A percentile compares a stretch with the other conserved stretches of the same genome.
phyloP scores from a whole-genome alignment of 768 basidiomycete genomes.

The Sporobolomyces pararoseus region DNA sequence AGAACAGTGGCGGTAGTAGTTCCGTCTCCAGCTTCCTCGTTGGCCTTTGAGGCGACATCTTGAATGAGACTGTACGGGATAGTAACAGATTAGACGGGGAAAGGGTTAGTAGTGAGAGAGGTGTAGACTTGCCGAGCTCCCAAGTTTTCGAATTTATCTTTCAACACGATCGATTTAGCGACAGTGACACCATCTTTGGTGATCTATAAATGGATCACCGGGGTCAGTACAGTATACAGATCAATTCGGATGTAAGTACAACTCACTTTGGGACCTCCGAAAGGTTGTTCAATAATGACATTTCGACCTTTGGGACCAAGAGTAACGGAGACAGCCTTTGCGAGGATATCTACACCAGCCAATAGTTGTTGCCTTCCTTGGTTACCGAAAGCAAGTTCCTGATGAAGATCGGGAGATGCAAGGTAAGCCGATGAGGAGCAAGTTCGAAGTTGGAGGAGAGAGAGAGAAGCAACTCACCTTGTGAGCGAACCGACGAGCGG shows the following conservation, averaged over 20 bases:
- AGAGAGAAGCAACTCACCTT: conserved; percentile 12
- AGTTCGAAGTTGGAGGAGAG: background rate
- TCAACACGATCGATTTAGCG: conserved; percentile 85
- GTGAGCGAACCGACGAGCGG: conserved; percentile 39
- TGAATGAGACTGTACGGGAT: conserved; percentile 31
- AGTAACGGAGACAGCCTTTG: conserved; percentile 93
- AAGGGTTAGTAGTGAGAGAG: background rate
- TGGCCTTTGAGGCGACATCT: conserved; percentile 49
- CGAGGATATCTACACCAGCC: conserved; percentile 91
- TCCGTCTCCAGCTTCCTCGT: conserved; percentile 94
- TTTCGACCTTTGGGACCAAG: conserved; percentile 96
- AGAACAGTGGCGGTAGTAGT: conserved; percentile 97
- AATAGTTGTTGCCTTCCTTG: conserved; percentile 89
- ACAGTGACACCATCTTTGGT: conserved; percentile 99
- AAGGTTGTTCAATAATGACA: conserved; percentile 81
- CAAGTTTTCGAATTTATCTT: conserved; percentile 99
- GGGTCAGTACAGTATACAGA: no score
- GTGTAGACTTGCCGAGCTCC: conserved; percentile 72
- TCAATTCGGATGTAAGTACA: background rate
- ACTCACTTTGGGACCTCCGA: conserved; percentile 51
- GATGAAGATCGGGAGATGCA: conserved; percentile 46
- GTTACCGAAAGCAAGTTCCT: conserved; percentile 95
- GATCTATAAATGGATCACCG: conserved; percentile 75
- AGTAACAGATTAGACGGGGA: background rate
- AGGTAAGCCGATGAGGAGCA: background rate